These are phyloP conservation scores for Gossypium davidsonii DNA, from an alignment of 441 rosid genomes.

Conservation along the genomic window DNA sequence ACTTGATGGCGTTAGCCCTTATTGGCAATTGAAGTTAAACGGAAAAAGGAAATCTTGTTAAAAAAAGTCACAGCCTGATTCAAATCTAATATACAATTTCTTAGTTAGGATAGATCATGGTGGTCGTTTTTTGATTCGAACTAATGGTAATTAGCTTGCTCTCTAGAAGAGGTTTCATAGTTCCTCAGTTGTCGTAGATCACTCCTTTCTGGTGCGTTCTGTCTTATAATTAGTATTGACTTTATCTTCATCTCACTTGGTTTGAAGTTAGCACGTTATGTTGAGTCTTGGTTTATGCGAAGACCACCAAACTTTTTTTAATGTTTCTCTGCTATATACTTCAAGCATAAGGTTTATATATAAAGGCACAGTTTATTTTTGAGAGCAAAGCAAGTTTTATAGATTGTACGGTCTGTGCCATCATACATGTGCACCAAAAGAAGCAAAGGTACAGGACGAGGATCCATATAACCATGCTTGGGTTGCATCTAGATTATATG, in stretches of 20 bases:
- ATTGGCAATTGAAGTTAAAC: background rate
- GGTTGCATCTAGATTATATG: background rate
- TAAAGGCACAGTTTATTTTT: background rate
- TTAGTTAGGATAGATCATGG: background rate
- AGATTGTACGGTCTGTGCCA: background rate
- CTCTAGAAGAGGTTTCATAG: background rate
- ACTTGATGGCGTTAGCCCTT: background rate
- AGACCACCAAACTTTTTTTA: background rate
- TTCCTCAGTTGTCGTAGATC: background rate
- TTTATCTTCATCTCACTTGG: background rate
- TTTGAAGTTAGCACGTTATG: background rate
- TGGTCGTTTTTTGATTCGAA: background rate
- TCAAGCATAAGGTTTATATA: background rate
- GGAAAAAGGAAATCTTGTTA: background rate
- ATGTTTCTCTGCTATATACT: background rate
- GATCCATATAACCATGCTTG: background rate
- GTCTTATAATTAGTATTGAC: background rate
- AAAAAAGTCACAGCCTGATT: background rate
- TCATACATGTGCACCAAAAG: background rate
- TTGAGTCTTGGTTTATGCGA: constrained; percentile 1
- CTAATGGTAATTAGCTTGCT: background rate
- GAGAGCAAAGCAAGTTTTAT: background rate
- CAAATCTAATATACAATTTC: background rate
- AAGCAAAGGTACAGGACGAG: background rate
- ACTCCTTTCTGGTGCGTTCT: background rate